Percentiles rank a stretch among this genome's conserved stretches.
Evolutionary conservation across 345 rosid genomes (phyloP).

Genomic region (Geranium brycei): DNA sequence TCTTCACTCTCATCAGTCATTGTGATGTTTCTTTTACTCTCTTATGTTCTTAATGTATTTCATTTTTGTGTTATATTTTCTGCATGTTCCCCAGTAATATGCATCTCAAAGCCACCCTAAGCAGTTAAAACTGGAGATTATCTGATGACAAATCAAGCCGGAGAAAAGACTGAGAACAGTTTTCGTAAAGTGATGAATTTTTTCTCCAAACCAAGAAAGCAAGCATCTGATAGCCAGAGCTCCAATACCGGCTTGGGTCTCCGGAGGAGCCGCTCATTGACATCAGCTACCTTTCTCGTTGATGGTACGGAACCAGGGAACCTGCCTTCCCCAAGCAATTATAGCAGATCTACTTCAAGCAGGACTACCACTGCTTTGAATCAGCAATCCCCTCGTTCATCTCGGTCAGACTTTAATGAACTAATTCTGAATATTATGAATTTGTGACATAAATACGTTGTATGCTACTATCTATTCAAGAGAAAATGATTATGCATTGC

Average conservation of each 20-base stretch:
- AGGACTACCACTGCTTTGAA: constrained; percentile 13
- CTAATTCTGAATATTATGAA: background rate
- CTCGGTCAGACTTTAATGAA: constrained; percentile 29
- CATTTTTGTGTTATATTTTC: no score
- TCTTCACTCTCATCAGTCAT: no score
- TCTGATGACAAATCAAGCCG: constrained; percentile 62
- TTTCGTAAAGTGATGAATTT: constrained; percentile 24
- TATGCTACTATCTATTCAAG: no score
- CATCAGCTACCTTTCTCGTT: constrained; percentile 55
- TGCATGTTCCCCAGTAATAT: no score
- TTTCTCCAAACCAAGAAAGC: constrained; percentile 37
- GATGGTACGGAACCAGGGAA: constrained; percentile 31
- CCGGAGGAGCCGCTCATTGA: constrained; percentile 69
- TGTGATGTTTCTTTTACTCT: no score
- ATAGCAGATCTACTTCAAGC: constrained; percentile 28
- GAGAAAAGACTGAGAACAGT: constrained; percentile 22
- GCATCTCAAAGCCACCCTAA: no score
- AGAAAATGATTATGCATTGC: no score
- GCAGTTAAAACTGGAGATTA: constrained; percentile 8
- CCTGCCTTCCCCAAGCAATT: constrained; percentile 26
- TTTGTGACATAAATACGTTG: background rate
- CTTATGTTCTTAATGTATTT: no score
- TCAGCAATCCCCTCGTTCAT: constrained; percentile 28
- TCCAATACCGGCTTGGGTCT: constrained; percentile 29
- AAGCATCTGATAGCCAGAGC: constrained; percentile 26